Evolutionary conservation across 768 basidiomycete species (phyloP).

Genomic region (Gautieria morchelliformis): DNA sequence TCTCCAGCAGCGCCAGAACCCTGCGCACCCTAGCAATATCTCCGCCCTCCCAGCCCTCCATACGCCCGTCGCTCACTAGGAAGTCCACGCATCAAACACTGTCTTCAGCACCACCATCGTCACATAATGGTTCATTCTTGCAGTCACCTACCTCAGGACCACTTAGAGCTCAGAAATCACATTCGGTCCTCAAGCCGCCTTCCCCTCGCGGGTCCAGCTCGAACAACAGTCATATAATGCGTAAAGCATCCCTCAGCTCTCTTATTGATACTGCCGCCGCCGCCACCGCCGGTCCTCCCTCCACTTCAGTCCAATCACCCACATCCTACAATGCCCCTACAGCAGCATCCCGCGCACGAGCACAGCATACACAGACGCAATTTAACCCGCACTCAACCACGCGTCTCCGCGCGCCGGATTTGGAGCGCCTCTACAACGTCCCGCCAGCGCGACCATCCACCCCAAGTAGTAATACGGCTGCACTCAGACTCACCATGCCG

Average conservation of each 20-base stretch:
- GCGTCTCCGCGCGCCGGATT: conserved; percentile 34
- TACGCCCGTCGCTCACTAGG: conserved; percentile 38
- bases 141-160: conserved; percentile 49
- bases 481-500: conserved; percentile 80
- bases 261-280: conserved; percentile 41
- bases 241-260: conserved; percentile 74
- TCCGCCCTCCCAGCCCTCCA: conserved; percentile 35
- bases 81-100: conserved; percentile 55
- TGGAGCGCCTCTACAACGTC: conserved; percentile 46
- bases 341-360: conserved; percentile 71
- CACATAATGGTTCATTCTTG: conserved; percentile 23
- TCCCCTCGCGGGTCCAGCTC: conserved; percentile 43
- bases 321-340: conserved; percentile 66
- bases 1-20: conserved; percentile 59
- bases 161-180: conserved; percentile 77
- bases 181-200: conserved; percentile 69
- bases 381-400: conserved; percentile 39
- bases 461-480: conserved; percentile 67
- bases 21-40: conserved; percentile 55
- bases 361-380: conserved; percentile 30
- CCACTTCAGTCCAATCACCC: conserved; percentile 23
- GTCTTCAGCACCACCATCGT: conserved; percentile 29
- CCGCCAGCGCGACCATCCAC: conserved; percentile 76
- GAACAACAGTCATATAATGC: conserved; percentile 49
- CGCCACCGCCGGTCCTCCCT: conserved; percentile 39